Base-by-base conservation (phyloP, 352 stramenopile species). In the Phytophthora brassicae region DNA sequence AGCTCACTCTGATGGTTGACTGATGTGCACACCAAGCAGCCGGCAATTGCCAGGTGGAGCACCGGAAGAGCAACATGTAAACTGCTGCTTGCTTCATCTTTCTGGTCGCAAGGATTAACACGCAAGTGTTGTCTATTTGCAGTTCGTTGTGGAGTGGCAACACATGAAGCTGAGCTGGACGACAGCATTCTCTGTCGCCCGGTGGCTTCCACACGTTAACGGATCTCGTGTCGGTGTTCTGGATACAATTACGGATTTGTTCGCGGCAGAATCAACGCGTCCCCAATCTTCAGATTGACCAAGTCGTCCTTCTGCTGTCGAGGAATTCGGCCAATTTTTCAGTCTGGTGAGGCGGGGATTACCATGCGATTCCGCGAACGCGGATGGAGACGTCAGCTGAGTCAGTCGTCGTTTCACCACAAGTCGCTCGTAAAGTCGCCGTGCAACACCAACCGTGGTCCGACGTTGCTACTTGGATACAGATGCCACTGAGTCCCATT, bases 261-360 rank as follows among this genome's bases (percentile, higher is more conserved):
- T 12, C 24, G 36, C 19, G 52, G 57, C 28, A 60, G 44, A 66
- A 31, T 50, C 44, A 20, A n/a, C n/a, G n/a, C n/a, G n/a, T n/a
- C n/a, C n/a, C n/a, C 51, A 56, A 63, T 68, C 60, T 59, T 58
- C 60, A 22, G 60, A 68, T 68, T 23, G 29, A 48, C 45, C 22
- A 14, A 39, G n/a, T 39, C 35, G 59, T 16, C 60, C 60, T 64
- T 64, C 60, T 68, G 60, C 36, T 68, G 53, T 6, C 16, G 29
- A 45, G 41, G 60, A 68, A 58, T 22, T 48, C 17, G 53, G 23
- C 28, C 49, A 51, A 6, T n/a, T 51, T 54, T 50, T 42, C 41
- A 70, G 43, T 23, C 66, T 61, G n/a, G n/a, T n/a, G 62, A 70
- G 62, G 62, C 62, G 45, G 56, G 63, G 56, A 58, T 70, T 19